Evolutionary conservation across 208 protist genomes (phyloP).

Genomic region (Porcisia hertigi): DNA sequence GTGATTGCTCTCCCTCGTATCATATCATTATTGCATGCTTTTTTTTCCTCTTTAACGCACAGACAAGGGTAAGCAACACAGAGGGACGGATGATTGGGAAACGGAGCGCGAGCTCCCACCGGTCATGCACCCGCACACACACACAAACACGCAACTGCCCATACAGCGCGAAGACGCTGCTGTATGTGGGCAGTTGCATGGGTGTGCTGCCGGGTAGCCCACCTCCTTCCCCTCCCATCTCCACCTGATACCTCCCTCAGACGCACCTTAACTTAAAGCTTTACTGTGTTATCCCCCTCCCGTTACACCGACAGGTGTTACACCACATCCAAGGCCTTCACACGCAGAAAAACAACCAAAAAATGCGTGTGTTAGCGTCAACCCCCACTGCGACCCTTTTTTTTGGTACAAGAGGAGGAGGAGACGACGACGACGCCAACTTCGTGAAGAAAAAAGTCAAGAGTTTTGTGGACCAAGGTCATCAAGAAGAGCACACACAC

Average conservation of each 20-base stretch:
- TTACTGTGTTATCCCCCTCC: neutral
- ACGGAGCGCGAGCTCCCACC: neutral
- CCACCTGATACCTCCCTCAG: neutral
- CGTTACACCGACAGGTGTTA: neutral
- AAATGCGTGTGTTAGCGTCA: neutral
- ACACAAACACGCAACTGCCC: neutral
- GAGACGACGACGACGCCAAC: conserved; percentile 3
- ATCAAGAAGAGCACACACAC: neutral
- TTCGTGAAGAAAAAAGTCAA: neutral
- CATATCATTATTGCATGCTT: neutral
- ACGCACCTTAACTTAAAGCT: neutral
- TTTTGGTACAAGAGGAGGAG: conserved; percentile 9
- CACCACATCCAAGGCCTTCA: neutral
- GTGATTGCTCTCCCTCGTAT: neutral
- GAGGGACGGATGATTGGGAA: neutral
- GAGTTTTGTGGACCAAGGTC: neutral
- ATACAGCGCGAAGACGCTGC: neutral
- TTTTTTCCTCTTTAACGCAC: neutral
- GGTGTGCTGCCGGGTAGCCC: neutral
- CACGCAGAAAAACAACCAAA: conserved; percentile 5
- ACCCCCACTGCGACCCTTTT: neutral
- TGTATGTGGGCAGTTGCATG: neutral
- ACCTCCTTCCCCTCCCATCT: neutral
- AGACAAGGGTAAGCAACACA: neutral
- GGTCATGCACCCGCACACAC: conserved; percentile 1